Conservation (phyloP, 371 early-diverging fungal genomes). For the Mortierella sp. region DNA sequence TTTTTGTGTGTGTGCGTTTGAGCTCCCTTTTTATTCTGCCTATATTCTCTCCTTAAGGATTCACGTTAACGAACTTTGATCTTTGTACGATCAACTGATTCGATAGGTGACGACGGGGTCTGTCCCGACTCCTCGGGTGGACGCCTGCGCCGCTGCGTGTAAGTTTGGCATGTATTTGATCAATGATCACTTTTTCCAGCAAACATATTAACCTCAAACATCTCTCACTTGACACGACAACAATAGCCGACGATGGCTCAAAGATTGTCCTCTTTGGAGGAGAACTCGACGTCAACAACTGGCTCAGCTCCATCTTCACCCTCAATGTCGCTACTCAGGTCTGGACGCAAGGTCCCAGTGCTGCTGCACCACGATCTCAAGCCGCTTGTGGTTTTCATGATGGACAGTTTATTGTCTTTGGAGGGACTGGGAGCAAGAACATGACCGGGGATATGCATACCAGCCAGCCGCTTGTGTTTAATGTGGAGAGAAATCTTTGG, state of each 20-base stretch:
- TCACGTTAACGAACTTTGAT: not conserved
- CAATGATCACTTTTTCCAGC: not conserved
- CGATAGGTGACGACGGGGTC: conserved; percentile 33
- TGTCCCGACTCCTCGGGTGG: conserved; percentile 17
- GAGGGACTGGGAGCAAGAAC: conserved; percentile 22
- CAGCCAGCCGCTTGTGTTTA: conserved; percentile 34
- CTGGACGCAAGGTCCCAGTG: conserved; percentile 34
- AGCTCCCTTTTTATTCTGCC: not conserved
- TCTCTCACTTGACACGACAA: not conserved
- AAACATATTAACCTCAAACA: not conserved
- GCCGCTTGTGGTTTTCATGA: conserved; percentile 37
- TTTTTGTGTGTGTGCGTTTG: not conserved
- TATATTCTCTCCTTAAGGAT: not conserved
- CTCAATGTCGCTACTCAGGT: conserved; percentile 27
- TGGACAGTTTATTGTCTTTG: conserved; percentile 41
- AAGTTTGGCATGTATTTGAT: not conserved
- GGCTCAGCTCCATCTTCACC: conserved; percentile 20
- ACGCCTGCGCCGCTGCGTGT: conserved; percentile 41
- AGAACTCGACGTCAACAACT: conserved; percentile 13
- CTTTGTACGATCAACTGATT: not conserved
- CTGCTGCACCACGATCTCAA: conserved; percentile 19
- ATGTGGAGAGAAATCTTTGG: conserved; percentile 11
- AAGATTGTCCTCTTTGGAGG: conserved; percentile 45
- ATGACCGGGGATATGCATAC: conserved; percentile 19
- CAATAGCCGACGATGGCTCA: conserved; percentile 34